These are phyloP conservation scores for Lactifluus subvellereus DNA, from an alignment of 768 basidiomycete genomes.

Conservation along the genomic window DNA sequence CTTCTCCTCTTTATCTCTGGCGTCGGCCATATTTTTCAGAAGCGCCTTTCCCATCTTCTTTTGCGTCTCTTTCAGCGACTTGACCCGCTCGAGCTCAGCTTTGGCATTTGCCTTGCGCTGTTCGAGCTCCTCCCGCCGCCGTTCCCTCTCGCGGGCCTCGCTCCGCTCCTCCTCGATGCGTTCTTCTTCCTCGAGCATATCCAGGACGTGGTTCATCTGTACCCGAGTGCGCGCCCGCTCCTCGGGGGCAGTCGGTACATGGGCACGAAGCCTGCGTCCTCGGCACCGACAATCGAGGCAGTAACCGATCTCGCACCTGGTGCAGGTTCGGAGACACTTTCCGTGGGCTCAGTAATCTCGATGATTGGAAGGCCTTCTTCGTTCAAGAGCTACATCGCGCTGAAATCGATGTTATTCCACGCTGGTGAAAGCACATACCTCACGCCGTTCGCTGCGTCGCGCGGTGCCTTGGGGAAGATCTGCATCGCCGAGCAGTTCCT, in stretches of 20 bases:
- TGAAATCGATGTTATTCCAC: constrained; percentile 22
- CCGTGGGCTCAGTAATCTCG: constrained; percentile 59
- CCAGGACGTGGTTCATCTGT: constrained; percentile 61
- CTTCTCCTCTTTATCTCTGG: constrained; percentile 37
- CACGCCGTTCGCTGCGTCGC: constrained; percentile 48
- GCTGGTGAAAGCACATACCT: constrained; percentile 44
- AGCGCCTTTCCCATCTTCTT: constrained; percentile 76
- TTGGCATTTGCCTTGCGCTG: constrained; percentile 46
- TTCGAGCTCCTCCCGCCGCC: constrained; percentile 42
- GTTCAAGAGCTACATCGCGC: constrained; percentile 49
- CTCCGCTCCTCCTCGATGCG: constrained; percentile 39
- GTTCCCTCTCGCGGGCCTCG: constrained; percentile 37
- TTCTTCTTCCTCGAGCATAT: constrained; percentile 70
- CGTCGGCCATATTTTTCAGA: constrained; percentile 40
- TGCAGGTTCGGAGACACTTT: constrained; percentile 25
- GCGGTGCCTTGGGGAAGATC: constrained; percentile 26
- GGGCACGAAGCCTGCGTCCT: constrained; percentile 45
- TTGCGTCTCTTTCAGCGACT: constrained; percentile 47
- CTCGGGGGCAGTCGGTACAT: constrained; percentile 40
- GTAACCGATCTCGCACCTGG: constrained; percentile 7
- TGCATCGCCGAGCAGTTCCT: constrained; percentile 48
- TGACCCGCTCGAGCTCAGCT: constrained; percentile 36
- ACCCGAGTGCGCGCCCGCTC: constrained; percentile 47
- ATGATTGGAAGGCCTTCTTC: constrained; percentile 78
- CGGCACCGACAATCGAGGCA: constrained; percentile 22